phyloP scores from a whole-genome alignment of 768 basidiomycete genomes.

The Amanita rimosa region DNA sequence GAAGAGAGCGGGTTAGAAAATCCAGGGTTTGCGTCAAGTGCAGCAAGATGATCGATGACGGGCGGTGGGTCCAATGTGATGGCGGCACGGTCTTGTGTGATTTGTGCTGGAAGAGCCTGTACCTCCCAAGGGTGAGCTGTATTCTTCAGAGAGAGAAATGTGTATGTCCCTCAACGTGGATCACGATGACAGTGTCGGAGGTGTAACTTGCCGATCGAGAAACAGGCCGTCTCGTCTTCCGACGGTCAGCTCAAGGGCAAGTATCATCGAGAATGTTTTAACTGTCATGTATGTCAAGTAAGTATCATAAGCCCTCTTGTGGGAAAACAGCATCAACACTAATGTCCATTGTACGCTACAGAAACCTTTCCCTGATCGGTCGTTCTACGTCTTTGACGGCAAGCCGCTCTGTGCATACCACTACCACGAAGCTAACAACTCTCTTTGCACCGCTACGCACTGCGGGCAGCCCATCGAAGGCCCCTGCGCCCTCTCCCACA shows the following conservation, averaged over 20 bases:
- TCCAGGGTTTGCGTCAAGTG: slow-evolving; percentile 57
- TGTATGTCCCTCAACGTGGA: background rate
- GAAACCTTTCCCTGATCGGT: slow-evolving; percentile 86
- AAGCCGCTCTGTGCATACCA: slow-evolving; percentile 88
- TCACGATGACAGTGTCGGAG: slow-evolving; percentile 58
- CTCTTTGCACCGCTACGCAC: slow-evolving; percentile 65
- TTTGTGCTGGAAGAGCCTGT: slow-evolving; percentile 92
- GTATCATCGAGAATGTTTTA: slow-evolving; percentile 88
- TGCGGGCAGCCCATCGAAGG: slow-evolving; percentile 92
- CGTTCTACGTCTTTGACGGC: slow-evolving; percentile 86
- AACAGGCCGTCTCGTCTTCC: slow-evolving; percentile 78
- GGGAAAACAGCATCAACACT: background rate
- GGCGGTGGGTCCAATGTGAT: slow-evolving; percentile 74
- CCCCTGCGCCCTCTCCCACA: slow-evolving; percentile 79
- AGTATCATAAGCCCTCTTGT: slow-evolving; percentile 12
- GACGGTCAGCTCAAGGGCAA: slow-evolving; percentile 96
- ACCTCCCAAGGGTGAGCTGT: slow-evolving; percentile 71
- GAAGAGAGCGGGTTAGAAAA: slow-evolving; percentile 22
- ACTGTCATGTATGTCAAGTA: slow-evolving; percentile 75
- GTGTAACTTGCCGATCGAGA: slow-evolving; percentile 82
- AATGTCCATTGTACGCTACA: slow-evolving; percentile 16
- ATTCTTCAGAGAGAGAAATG: background rate
- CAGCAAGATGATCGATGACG: slow-evolving; percentile 57
- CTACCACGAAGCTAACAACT: slow-evolving; percentile 87
- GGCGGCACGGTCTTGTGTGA: slow-evolving; percentile 77